Evolutionary conservation across 2,329 filamentous ascomycete species (phyloP), one percentile per base, ranked within the genome.

Genomic region (Fusarium devonianum): DNA sequence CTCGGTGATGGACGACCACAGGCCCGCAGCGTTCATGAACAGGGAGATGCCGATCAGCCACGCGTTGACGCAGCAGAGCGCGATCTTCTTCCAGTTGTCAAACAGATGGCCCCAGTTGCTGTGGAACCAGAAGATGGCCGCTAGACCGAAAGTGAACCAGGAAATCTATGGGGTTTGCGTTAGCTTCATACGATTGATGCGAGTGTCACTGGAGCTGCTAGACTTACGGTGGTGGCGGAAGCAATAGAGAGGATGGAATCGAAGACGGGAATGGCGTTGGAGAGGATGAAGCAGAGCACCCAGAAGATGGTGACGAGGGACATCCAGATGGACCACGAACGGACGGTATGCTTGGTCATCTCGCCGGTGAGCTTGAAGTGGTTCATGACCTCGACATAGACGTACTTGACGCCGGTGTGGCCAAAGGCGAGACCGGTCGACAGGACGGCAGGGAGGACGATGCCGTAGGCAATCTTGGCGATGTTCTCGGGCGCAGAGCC

Each of bases 91-190:
- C 64, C 58, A 61, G 44, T 44, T 59, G 36, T 37, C 59, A 35
- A 69, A 68, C 38, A 65, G 62, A 30, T 63, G 49, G 36, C 66
- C 56, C 69, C 68, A 69, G 65, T 72, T 71, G 49, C 70, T 63
- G 58, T 69, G 67, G 60, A 71, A 67, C 70, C 69, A 72, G 49
- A 70, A 69, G 32, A 72, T 56, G 50, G 58, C 68, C 39, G 64
- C 66, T 61, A 72, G 64, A 41, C 70, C 69, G 58, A 72, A 72
- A 19, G 70, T 71, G 55, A 70, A 71, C 70, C 70, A 72, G 0
- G 69, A 68, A 38, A 71, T 67, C n/a, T n/a, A n/a, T n/a, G n/a
- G n/a, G n/a, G n/a, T n/a, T n/a, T n/a, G n/a, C n/a, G n/a, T n/a
- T n/a, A n/a, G n/a, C n/a, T n/a, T n/a, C n/a, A n/a, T n/a, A n/a